Evolutionary conservation across 306 rosid genomes (phyloP).

Genomic region (Mucuna pruriens): DNA sequence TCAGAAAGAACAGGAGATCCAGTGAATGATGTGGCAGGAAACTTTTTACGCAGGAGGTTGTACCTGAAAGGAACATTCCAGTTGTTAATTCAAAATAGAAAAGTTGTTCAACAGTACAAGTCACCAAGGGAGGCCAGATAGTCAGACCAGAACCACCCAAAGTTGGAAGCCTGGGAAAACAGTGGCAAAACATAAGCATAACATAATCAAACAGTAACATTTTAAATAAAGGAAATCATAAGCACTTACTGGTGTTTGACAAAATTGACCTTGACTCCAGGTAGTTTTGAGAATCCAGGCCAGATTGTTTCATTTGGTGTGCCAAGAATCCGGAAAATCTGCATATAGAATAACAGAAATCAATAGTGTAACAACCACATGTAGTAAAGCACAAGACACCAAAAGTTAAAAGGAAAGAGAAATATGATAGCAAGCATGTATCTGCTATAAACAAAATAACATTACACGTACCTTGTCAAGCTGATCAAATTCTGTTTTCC

Average conservation of each 20-base stretch:
- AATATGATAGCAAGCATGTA: neutral
- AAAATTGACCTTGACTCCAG: conserved; percentile 98
- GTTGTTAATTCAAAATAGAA: conserved; percentile 60
- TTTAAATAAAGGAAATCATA: conserved; percentile 39
- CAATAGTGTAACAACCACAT: conserved; percentile 6
- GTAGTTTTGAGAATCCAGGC: conserved; percentile 94
- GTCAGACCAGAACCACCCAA: conserved; percentile 98
- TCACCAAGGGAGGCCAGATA: conserved; percentile 95
- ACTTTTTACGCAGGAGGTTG: conserved; percentile 94
- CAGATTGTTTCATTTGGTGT: conserved; percentile 98
- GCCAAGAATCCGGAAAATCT: conserved; percentile 91
- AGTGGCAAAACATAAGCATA: conserved; percentile 80
- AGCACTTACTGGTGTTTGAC: conserved; percentile 98
- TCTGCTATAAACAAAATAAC: conserved; percentile 3
- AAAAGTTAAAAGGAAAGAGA: conserved; percentile 9
- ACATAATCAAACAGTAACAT: conserved; percentile 41
- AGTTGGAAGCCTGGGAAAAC: conserved; percentile 99
- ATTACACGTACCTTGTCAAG: conserved; percentile 80
- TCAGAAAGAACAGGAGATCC: conserved; percentile 99
- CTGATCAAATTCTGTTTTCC: conserved; percentile 94
- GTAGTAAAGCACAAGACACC: neutral
- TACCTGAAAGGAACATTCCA: conserved; percentile 82
- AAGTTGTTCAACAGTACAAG: conserved; percentile 55
- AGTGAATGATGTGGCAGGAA: conserved; percentile 94
- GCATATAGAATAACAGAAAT: conserved; percentile 28